phyloP scores from a whole-genome alignment of 2,329 filamentous ascomycete species.

The Periconia macrospinosa region DNA sequence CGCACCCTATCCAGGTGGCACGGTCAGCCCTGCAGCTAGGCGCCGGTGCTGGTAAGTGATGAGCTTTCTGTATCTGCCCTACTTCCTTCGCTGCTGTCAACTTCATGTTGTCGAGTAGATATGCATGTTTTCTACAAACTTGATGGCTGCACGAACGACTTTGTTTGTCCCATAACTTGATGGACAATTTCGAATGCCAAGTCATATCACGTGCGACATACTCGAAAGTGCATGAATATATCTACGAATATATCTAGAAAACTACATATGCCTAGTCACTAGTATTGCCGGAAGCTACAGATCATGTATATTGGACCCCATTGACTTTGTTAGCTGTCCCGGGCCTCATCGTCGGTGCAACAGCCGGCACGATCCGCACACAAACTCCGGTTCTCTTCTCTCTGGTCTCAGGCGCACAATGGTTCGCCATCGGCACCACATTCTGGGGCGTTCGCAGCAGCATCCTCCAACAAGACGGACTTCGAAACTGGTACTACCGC shows the following conservation, averaged over 20 bases:
- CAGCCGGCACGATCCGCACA: constrained; percentile 60
- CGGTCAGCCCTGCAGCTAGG: constrained; percentile 29
- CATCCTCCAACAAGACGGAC: constrained; percentile 39
- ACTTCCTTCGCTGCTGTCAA: neutral
- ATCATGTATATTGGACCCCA: neutral
- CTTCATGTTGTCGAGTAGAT: neutral
- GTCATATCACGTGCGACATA: constrained; percentile 4
- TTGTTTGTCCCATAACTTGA: too few species aligned
- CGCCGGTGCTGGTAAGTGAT: constrained; percentile 28
- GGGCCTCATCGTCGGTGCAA: constrained; percentile 61
- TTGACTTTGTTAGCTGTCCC: constrained; percentile 55
- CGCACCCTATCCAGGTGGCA: constrained; percentile 29
- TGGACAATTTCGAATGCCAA: neutral
- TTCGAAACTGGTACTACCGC: constrained; percentile 33
- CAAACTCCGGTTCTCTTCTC: constrained; percentile 71
- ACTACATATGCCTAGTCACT: neutral
- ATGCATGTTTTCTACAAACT: neutral
- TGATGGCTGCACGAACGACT: too few species aligned
- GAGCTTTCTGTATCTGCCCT: constrained; percentile 1
- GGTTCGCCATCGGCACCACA: constrained; percentile 74
- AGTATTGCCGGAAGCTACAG: neutral
- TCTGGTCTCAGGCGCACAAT: constrained; percentile 73
- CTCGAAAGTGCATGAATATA: neutral
- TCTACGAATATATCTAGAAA: neutral
- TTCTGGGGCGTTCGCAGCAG: constrained; percentile 68